phyloP scores from a whole-genome alignment of 176 grass and related monocot genomes.

The Cymbopogon citratus region DNA sequence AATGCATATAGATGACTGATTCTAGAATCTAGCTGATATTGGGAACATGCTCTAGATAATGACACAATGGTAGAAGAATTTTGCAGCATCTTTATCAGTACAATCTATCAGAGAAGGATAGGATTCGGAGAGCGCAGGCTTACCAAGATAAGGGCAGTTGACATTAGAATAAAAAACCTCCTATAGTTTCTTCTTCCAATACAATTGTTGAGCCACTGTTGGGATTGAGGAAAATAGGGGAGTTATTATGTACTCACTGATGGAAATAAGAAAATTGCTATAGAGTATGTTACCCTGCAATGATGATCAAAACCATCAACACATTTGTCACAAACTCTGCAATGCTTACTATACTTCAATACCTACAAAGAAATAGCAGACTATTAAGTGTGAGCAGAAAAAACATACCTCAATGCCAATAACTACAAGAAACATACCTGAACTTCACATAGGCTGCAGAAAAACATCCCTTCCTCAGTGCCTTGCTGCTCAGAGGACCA shows the following conservation, averaged over 20 bases:
- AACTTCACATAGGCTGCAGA: constrained; percentile 95
- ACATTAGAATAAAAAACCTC: constrained; percentile 94
- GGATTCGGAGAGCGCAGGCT: constrained; percentile 28
- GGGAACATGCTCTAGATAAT: neutral
- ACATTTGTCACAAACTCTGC: constrained; percentile 99
- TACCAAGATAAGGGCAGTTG: constrained; percentile 85
- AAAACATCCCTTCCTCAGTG: constrained; percentile 95
- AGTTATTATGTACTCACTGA: constrained; percentile 3
- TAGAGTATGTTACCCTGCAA: constrained; percentile 64
- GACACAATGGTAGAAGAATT: neutral
- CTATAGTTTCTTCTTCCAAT: constrained; percentile 94
- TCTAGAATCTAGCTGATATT: neutral
- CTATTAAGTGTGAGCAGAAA: neutral
- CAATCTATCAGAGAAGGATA: constrained; percentile 25
- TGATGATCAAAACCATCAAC: constrained; percentile 99
- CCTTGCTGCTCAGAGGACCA: constrained; percentile 70
- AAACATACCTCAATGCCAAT: neutral
- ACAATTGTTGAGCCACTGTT: constrained; percentile 98
- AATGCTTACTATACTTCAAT: constrained; percentile 96
- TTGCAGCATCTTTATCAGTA: neutral
- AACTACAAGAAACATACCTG: constrained; percentile 51
- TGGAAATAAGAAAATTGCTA: constrained; percentile 14
- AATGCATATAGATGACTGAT: constrained; percentile 8
- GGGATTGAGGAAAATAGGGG: constrained; percentile 10
- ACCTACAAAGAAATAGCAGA: constrained; percentile 45